phyloP scores from a whole-genome alignment of 352 stramenopile genomes.

The Blastocystis sp. region DNA sequence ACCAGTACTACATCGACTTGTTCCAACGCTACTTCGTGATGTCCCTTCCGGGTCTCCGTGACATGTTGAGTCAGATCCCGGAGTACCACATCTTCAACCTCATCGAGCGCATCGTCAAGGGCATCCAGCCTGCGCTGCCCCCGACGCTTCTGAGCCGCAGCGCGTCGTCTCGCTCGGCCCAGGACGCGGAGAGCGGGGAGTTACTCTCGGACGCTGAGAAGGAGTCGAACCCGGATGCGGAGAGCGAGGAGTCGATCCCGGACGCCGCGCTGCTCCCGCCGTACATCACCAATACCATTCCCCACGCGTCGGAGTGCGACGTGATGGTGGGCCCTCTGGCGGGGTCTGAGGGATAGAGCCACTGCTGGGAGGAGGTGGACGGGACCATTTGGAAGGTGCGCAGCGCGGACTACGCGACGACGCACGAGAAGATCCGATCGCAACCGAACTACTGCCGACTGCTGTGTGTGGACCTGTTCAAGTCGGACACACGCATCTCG shows the following conservation, averaged over 20 bases:
- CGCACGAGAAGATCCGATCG: conserved; percentile 39
- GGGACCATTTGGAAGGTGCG: conserved; percentile 69
- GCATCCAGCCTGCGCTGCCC: no score
- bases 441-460: conserved; percentile 5
- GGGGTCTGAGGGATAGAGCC: neutral
- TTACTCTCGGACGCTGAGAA: neutral
- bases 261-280: neutral
- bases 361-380: conserved; percentile 62
- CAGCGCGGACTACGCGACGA: neutral
- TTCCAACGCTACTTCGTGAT: neutral
- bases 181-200: neutral
- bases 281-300: conserved; percentile 33
- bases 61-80: conserved; percentile 38
- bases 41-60: neutral
- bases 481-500: neutral
- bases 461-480: conserved; percentile 59
- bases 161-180: no score
- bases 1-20: neutral
- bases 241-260: neutral
- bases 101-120: conserved; percentile 20
- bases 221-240: neutral
- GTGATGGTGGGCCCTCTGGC: neutral
- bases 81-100: conserved; percentile 17
- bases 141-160: no score
- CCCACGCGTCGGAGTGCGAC: neutral